Evolutionary conservation across 2,329 filamentous ascomycete species (phyloP).

Genomic region (Pseudocercospora vitis): DNA sequence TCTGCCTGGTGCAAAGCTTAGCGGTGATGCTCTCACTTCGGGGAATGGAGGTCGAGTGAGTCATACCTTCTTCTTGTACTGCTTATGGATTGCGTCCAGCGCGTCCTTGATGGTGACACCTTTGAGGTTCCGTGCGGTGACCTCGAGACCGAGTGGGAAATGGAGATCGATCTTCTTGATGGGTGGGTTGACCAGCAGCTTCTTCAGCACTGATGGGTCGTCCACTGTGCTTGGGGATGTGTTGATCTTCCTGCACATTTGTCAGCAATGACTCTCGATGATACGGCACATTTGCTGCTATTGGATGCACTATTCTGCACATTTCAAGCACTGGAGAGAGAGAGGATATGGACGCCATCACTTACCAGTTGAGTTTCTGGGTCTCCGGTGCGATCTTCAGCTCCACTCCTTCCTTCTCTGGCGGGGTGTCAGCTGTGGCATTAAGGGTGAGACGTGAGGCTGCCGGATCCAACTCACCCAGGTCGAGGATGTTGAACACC

Average conservation of each 20-base stretch:
- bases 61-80: slow-evolving; percentile 90
- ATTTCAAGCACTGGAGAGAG: too few relatives aligned
- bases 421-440: slow-evolving; percentile 15
- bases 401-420: slow-evolving; percentile 72
- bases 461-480: slow-evolving; percentile 18
- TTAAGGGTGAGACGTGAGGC: neutral
- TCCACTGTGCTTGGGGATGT: slow-evolving; percentile 75
- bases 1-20: slow-evolving; percentile 62
- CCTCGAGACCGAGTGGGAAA: slow-evolving; percentile 83
- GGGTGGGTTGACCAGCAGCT: slow-evolving; percentile 73
- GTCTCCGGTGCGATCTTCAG: slow-evolving; percentile 77
- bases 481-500: slow-evolving; percentile 70
- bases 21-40: neutral
- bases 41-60: slow-evolving; percentile 15
- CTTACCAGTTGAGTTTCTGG: slow-evolving; percentile 84
- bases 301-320: too few relatives aligned
- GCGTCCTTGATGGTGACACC: slow-evolving; percentile 98
- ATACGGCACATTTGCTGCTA: too few relatives aligned
- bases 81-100: slow-evolving; percentile 91
- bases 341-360: too few relatives aligned
- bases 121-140: slow-evolving; percentile 86
- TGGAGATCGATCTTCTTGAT: slow-evolving; percentile 93
- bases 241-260: slow-evolving; percentile 81
- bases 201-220: slow-evolving; percentile 80
- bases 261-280: too few relatives aligned